Conservation (phyloP, 1,139 yeast genomes). For the Blastobotrys arbuscula region DNA sequence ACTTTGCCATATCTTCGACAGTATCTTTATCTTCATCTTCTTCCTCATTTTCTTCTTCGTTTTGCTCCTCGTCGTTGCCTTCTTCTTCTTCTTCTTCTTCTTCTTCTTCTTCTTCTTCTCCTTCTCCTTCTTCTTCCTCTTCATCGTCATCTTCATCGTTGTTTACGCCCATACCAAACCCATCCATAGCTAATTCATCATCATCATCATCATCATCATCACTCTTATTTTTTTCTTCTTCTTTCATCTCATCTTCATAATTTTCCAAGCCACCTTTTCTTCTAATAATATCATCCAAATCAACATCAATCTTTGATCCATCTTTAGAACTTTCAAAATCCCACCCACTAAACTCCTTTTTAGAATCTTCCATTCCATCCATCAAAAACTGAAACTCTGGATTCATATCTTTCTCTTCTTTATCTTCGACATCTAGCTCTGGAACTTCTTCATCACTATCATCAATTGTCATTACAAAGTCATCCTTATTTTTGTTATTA, state of each 20-base stretch:
- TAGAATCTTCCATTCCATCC: conserved; percentile 49
- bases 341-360: conserved; percentile 65
- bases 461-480: conserved; percentile 67
- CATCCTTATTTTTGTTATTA: conserved; percentile 27
- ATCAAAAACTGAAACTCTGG: conserved; percentile 71
- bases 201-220: conserved; percentile 48
- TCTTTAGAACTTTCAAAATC: conserved; percentile 53
- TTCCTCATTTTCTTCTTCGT: conserved; percentile 28
- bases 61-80: conserved; percentile 31
- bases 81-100: conserved; percentile 27
- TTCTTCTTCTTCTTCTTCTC: conserved; percentile 24
- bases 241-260: conserved; percentile 36
- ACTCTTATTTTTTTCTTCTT: conserved; percentile 33
- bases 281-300: conserved; percentile 76
- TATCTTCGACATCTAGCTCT: conserved; percentile 48
- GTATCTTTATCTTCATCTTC: conserved; percentile 27
- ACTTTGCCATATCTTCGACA: conserved; percentile 32
- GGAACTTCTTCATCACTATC: conserved; percentile 61
- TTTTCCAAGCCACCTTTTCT: conserved; percentile 45
- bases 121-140: conserved; percentile 43
- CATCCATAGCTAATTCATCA: conserved; percentile 50
- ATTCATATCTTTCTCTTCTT: conserved; percentile 42
- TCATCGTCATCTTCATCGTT: conserved; percentile 39
- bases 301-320: conserved; percentile 52
- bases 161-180: conserved; percentile 64